Evolutionary conservation across 2,329 filamentous ascomycete genomes (phyloP).

Genomic region (Calonectria ilicicola): DNA sequence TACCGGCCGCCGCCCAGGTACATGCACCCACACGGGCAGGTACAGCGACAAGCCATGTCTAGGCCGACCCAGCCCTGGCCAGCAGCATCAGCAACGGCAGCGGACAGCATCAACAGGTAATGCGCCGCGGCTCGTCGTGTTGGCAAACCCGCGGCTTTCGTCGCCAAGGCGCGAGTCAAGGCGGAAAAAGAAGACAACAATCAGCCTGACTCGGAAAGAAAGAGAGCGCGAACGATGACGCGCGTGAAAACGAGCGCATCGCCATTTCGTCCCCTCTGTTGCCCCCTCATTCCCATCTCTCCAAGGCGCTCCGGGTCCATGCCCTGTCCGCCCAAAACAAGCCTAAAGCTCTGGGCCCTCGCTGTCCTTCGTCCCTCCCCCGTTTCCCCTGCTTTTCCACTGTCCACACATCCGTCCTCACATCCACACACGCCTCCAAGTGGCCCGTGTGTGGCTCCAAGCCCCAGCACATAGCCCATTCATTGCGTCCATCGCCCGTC

Average conservation of each 20-base stretch:
- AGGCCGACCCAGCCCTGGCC: constrained; percentile 3
- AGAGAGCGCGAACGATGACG: constrained; percentile 16
- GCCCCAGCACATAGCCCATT: constrained; percentile 26
- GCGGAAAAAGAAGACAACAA: constrained; percentile 6
- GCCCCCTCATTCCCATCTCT: constrained; percentile 9
- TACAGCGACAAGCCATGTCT: not conserved
- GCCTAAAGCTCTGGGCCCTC: constrained; percentile 28
- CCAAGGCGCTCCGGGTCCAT: constrained; percentile 6
- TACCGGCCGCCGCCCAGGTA: not conserved
- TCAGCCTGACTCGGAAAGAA: constrained; percentile 13
- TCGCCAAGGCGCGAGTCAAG: constrained; percentile 14
- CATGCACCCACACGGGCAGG: constrained; percentile 4
- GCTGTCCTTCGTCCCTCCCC: constrained; percentile 12
- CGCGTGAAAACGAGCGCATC: not conserved
- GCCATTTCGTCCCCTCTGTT: not conserved
- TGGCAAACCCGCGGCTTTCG: constrained; percentile 27
- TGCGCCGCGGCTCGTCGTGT: constrained; percentile 17
- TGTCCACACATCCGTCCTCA: constrained; percentile 8
- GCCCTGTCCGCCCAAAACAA: constrained; percentile 24
- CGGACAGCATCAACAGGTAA: not conserved
- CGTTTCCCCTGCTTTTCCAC: constrained; percentile 8
- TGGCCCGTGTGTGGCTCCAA: constrained; percentile 36
- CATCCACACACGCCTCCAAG: constrained; percentile 19
- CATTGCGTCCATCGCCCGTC: constrained; percentile 24
- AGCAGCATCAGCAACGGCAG: constrained; percentile 6